Evolutionary conservation across 2,329 filamentous ascomycete species (phyloP).

Genomic region (Seiridium cupressi): DNA sequence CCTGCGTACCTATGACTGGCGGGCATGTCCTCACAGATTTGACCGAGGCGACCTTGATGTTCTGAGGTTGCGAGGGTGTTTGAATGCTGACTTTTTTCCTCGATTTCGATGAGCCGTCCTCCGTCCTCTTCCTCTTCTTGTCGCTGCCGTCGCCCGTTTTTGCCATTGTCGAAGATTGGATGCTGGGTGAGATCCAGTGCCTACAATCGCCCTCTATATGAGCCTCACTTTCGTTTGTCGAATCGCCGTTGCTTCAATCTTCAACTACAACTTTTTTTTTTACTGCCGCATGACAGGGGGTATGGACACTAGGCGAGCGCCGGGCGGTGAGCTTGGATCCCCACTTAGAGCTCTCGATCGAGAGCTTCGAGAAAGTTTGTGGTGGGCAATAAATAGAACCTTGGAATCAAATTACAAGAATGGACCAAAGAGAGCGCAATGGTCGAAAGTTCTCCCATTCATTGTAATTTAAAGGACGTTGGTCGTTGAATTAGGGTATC

Average conservation of each 20-base stretch:
- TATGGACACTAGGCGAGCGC: not conserved
- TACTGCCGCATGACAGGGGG: not conserved
- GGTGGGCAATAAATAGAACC: too few relatives aligned
- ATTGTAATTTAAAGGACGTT: too few relatives aligned
- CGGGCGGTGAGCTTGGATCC: slow-evolving; percentile 5
- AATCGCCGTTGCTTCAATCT: not conserved
- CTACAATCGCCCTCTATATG: not conserved
- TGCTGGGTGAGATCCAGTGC: not conserved
- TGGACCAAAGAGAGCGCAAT: too few relatives aligned
- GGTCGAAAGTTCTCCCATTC: too few relatives aligned
- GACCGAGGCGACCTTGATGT: slow-evolving; percentile 45
- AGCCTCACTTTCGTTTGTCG: not conserved
- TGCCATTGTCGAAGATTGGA: not conserved
- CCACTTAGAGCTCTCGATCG: not conserved
- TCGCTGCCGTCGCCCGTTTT: slow-evolving; percentile 37
- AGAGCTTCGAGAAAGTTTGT: not conserved
- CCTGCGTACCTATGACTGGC: slow-evolving; percentile 49
- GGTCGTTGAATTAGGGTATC: too few relatives aligned
- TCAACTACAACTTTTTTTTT: slow-evolving; percentile 3
- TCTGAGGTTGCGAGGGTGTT: slow-evolving; percentile 28
- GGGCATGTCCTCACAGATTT: slow-evolving; percentile 44
- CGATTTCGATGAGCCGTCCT: slow-evolving; percentile 36
- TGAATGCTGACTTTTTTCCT: slow-evolving; percentile 54
- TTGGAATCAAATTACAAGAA: too few relatives aligned
- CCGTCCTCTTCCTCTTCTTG: slow-evolving; percentile 55